phyloP scores from a whole-genome alignment of 139 green algal genomes.

The Chlorella sp. region DNA sequence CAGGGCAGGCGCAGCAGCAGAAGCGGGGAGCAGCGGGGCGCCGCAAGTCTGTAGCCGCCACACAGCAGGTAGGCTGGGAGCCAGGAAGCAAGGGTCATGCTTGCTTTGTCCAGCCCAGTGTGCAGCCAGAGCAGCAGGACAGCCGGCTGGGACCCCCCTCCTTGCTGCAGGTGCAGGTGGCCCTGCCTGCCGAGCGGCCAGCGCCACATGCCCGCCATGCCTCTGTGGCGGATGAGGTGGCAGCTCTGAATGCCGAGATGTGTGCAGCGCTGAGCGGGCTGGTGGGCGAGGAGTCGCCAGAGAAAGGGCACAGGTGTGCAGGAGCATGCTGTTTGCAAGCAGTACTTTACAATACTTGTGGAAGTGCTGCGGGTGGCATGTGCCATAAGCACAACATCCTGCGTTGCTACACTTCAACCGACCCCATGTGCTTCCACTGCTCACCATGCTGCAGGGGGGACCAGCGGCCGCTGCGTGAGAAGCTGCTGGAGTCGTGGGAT shows the following conservation, averaged over 20 bases:
- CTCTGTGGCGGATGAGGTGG: constrained; percentile 32
- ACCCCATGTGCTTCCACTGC: neutral
- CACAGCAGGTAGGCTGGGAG: constrained; percentile 9
- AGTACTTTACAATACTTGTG: neutral
- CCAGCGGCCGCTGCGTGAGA: constrained; percentile 30
- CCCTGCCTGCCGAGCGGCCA: neutral
- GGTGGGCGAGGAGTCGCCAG: constrained; percentile 35
- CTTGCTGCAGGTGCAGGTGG: neutral
- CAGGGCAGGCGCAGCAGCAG: neutral
- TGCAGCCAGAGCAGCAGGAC: no score
- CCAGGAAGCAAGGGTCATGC: no score
- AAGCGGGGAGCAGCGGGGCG: neutral
- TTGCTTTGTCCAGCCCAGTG: no score
- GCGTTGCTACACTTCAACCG: no score
- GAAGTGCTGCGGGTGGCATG: neutral
- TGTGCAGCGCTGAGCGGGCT: constrained; percentile 38
- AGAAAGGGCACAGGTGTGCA: neutral
- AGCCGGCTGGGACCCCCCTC: no score
- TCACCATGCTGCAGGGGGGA: neutral
- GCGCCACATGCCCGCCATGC: neutral
- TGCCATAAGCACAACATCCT: no score
- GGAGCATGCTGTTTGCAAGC: no score
- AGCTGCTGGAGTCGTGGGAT: constrained; percentile 49
- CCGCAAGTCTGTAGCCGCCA: constrained; percentile 14
- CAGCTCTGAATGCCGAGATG: constrained; percentile 31